Conservation (phyloP, 2,329 filamentous ascomycete species). For the Fusarium lyarnte region DNA sequence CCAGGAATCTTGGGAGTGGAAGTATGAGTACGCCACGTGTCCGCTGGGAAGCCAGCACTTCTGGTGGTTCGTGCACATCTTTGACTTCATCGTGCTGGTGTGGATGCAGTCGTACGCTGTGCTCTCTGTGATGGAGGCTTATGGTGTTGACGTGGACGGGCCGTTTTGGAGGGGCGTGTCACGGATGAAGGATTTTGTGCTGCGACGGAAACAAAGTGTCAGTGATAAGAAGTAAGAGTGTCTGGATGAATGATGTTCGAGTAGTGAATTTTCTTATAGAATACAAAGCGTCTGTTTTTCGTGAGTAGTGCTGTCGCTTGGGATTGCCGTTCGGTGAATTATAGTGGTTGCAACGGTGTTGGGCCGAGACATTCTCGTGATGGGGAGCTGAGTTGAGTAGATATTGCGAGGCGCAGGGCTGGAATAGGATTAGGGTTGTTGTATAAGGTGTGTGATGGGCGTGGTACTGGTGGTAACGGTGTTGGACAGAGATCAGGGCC, state of each 20-base stretch:
- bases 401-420: neutral
- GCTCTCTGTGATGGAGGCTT: slow-evolving; percentile 39
- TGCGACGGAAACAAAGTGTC: slow-evolving; percentile 28
- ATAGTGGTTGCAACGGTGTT: neutral
- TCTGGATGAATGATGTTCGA: slow-evolving; percentile 31
- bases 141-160: slow-evolving; percentile 50
- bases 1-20: slow-evolving; percentile 75
- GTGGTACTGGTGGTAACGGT: neutral
- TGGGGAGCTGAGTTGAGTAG: neutral
- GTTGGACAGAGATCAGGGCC: slow-evolving; percentile 12
- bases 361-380: slow-evolving; percentile 32
- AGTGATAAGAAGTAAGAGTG: slow-evolving; percentile 25
- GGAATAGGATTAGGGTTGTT: neutral
- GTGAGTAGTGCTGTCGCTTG: neutral
- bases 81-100: slow-evolving; percentile 65
- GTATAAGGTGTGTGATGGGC: neutral
- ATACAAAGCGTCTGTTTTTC: slow-evolving; percentile 24
- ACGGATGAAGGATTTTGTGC: slow-evolving; percentile 21
- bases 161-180: slow-evolving; percentile 32
- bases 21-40: slow-evolving; percentile 82
- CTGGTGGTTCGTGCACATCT: slow-evolving; percentile 90
- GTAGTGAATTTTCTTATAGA: slow-evolving; percentile 23
- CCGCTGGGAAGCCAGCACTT: slow-evolving; percentile 85
- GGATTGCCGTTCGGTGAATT: slow-evolving; percentile 11
- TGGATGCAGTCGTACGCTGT: slow-evolving; percentile 42